Evolutionary conservation across 306 rosid species (phyloP).

Genomic region (Clitoria ternatea): DNA sequence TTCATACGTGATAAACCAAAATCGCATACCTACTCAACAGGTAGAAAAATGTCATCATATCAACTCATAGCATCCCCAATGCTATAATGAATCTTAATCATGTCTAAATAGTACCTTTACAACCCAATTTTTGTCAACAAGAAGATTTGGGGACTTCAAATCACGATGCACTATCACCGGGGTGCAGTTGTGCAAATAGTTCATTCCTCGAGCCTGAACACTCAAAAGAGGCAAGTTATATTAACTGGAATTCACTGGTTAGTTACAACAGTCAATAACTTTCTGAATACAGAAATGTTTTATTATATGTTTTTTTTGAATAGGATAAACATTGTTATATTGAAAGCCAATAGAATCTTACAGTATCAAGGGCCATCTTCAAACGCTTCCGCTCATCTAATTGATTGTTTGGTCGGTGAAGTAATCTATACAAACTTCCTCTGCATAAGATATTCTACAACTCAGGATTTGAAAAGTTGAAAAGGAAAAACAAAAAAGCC

Average conservation of each 20-base stretch:
- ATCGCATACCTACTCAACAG: slow-evolving; percentile 72
- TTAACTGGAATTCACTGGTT: slow-evolving; percentile 5
- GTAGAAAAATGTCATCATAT: neutral
- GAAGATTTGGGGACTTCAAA: slow-evolving; percentile 95
- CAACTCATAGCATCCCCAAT: slow-evolving; percentile 19
- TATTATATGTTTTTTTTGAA: no score
- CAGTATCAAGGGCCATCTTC: slow-evolving; percentile 96
- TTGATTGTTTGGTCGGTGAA: slow-evolving; percentile 90
- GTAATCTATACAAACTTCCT: slow-evolving; percentile 92
- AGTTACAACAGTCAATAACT: slow-evolving; percentile 1
- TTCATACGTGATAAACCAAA: slow-evolving; percentile 90
- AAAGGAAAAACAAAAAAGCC: neutral
- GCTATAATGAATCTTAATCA: slow-evolving; percentile 3
- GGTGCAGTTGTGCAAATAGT: slow-evolving; percentile 79
- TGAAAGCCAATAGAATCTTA: slow-evolving; percentile 39
- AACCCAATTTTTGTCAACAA: slow-evolving; percentile 88
- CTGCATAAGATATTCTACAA: slow-evolving; percentile 43
- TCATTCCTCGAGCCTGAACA: slow-evolving; percentile 94
- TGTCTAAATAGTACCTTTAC: slow-evolving; percentile 57
- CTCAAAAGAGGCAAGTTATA: slow-evolving; percentile 13
- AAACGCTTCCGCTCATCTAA: slow-evolving; percentile 79
- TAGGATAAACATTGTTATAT: no score
- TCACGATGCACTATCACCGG: slow-evolving; percentile 90
- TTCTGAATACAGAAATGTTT: slow-evolving; percentile 7
- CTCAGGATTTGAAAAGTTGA: slow-evolving; percentile 25